These are phyloP conservation scores for Zangia roseola DNA, from an alignment of 768 basidiomycete species.

Conservation along the genomic window DNA sequence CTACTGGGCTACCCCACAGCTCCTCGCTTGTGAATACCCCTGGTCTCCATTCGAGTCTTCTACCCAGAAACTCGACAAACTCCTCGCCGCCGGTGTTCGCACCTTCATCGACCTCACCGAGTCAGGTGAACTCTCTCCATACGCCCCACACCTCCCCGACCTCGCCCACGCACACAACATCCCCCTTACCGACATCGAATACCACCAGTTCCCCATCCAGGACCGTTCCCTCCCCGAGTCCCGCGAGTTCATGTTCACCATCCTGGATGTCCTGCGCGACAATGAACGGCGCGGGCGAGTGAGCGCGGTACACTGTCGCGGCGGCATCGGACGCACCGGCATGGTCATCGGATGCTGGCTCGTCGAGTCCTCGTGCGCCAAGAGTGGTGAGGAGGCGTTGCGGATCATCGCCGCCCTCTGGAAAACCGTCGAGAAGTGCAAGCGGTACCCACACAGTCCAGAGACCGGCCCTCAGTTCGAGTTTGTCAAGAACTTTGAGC, in stretches of 20 bases:
- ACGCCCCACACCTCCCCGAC: constrained; percentile 51
- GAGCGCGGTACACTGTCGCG: constrained; percentile 76
- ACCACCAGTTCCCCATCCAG: constrained; percentile 77
- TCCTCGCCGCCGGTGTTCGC: constrained; percentile 69
- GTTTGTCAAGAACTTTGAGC: constrained; percentile 61
- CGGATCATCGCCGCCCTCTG: constrained; percentile 65
- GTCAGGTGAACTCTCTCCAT: constrained; percentile 69
- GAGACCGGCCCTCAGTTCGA: constrained; percentile 80
- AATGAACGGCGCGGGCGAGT: constrained; percentile 59
- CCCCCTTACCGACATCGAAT: constrained; percentile 55
- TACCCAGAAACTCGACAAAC: constrained; percentile 69
- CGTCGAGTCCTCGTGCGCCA: constrained; percentile 61
- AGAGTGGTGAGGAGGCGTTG: constrained; percentile 63
- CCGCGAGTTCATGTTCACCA: constrained; percentile 53
- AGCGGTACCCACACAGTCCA: constrained; percentile 70
- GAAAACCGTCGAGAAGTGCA: constrained; percentile 77
- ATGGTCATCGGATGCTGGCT: constrained; percentile 75
- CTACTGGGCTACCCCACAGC: constrained; percentile 74
- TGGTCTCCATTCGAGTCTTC: constrained; percentile 58
- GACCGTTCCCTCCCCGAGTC: constrained; percentile 69
- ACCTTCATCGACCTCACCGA: constrained; percentile 88
- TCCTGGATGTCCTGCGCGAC: constrained; percentile 58
- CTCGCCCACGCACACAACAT: constrained; percentile 58
- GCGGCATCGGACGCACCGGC: constrained; percentile 70
- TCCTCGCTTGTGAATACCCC: constrained; percentile 82